Evolutionary conservation across 1,284 basidiomycete species (phyloP), one percentile per base, ranked within the genome.

Genomic region (Apiotrichum montevideense): DNA sequence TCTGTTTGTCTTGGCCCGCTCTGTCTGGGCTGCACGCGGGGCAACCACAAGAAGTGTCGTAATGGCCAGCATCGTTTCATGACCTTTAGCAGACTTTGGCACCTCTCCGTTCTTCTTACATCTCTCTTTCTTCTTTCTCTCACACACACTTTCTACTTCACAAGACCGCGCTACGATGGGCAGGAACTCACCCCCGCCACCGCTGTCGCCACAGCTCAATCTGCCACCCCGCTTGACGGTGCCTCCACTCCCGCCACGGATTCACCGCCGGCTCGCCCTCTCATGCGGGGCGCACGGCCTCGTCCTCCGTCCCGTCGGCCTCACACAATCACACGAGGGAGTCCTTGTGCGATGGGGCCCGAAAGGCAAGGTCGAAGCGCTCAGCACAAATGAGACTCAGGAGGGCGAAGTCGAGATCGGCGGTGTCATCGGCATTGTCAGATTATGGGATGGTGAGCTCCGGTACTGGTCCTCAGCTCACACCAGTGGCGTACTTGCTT

Each of bases 381-480:
- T 52, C 3, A 43, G 43, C 4, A 46, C 15, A 4, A 14, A 21
- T n/a, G 47, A 46, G 47, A 10, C 51, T 35, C 8, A 63, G 11
- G 59, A 55, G 11, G 62, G 60, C 5, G 60, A 59, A 15, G 63
- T 77, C n/a, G 65, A 70, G 46, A 56, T 78, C 7, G 73, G 72
- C 6, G 75, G 76, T 5, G 59, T 78, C 2, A 53, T 77, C 1
- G 76, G 76, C 4, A 62, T 76, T 13, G 70, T 73, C 1, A 54
- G 74, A 32, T 55, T 78, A 29, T 78, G 76, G 76, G 74, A 75
- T 48, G 63, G 73, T 74, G 55, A 58, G 72, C 66, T 11, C 4
- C 21, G 14, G 5, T 29, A 35, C 40, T 35, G 8, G 32, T 21
- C 21, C 21, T 2, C 11, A 40, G 41, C 59, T 64, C 46, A 57